Base-by-base conservation (phyloP, 306 rosid species). In the Calophaca sinica region DNA sequence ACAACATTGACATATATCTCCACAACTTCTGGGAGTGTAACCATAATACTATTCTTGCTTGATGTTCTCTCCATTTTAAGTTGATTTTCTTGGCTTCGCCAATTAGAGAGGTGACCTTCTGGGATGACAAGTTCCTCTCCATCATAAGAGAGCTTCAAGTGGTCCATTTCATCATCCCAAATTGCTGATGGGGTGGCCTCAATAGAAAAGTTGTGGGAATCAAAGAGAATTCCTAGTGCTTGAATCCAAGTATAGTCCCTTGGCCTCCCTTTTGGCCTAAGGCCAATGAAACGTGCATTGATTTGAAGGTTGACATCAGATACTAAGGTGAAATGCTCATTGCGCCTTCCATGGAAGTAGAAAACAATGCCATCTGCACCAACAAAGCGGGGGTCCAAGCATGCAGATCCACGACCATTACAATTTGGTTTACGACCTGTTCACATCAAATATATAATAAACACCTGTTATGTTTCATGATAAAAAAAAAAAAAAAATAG, bases 231-330 rank as follows among this genome's bases (percentile, higher is more conserved):
- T 32, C 94, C 96, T 0, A 93, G 81, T 29, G 96, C 91, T 82
- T 93, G 98, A 71, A 93, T 93, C 96, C 96, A 93, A 2, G 94
- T 88, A 60, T 86, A 90, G 76, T 90, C 96, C 52, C 94, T 79
- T 14, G 76, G 7, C 73, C 93, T 53, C 1, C 88, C 88, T 3
- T 66, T 74, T 0, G 91, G 98, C 60, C 98, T 81, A 5, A 87
- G 89, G 5, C 98, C 98, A 5, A 89, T 87, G 83, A 93, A 93
- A 15, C 61, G 94, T 5, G 86, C 88, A 28, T 93, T 93, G 86
- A 93, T 83, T 66, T 90, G 96, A 62, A 93, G 81, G 83, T 84
- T 85, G 52, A 8, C 49, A 31, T 90, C 93, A 5, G 94, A 87
- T 14, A 93, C 91, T 65, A 93, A 82, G 76, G 72, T 82, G 89